A percentile compares a stretch with the other conserved stretches of the same genome.
These are phyloP conservation scores for Rhizopogon parksii DNA, from an alignment of 1,284 basidiomycete species.

Conservation along the genomic window DNA sequence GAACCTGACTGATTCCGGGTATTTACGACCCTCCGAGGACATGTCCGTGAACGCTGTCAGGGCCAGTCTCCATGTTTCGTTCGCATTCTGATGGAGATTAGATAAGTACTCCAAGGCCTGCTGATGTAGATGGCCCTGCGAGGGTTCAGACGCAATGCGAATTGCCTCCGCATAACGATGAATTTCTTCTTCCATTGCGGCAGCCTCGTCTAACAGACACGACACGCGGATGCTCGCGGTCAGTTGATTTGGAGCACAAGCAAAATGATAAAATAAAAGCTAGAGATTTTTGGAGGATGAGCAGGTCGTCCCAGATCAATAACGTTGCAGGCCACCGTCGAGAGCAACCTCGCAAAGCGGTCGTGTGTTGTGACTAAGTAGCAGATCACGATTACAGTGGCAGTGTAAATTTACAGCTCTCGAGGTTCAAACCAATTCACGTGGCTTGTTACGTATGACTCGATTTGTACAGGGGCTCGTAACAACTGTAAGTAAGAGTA, in stretches of 20 bases:
- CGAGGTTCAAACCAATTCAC: not conserved
- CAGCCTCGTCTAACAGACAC: constrained; percentile 8
- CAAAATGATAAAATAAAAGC: not conserved
- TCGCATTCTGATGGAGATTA: constrained; percentile 67
- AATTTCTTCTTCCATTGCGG: constrained; percentile 62
- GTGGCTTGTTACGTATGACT: constrained; percentile 1
- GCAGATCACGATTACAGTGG: constrained; percentile 1
- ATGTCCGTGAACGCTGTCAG: constrained; percentile 67
- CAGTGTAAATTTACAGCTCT: constrained; percentile 1
- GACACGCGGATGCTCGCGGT: constrained; percentile 15
- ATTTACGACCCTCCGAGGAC: constrained; percentile 55
- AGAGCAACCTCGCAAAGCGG: not conserved
- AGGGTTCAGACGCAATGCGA: constrained; percentile 75
- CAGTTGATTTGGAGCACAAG: constrained; percentile 1
- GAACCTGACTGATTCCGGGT: constrained; percentile 73
- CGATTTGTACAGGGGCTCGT: not conserved
- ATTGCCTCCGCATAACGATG: constrained; percentile 78
- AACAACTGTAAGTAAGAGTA: no score
- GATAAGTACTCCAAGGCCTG: constrained; percentile 80
- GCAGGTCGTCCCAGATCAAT: not conserved
- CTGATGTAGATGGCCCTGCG: constrained; percentile 59
- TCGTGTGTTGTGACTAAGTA: not conserved
- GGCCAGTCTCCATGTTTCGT: constrained; percentile 73
- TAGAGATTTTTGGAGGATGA: constrained; percentile 4
- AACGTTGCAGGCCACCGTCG: not conserved